These are phyloP conservation scores for Nevesoporus exiguus DNA, from an alignment of 768 basidiomycete genomes.

Conservation along the genomic window DNA sequence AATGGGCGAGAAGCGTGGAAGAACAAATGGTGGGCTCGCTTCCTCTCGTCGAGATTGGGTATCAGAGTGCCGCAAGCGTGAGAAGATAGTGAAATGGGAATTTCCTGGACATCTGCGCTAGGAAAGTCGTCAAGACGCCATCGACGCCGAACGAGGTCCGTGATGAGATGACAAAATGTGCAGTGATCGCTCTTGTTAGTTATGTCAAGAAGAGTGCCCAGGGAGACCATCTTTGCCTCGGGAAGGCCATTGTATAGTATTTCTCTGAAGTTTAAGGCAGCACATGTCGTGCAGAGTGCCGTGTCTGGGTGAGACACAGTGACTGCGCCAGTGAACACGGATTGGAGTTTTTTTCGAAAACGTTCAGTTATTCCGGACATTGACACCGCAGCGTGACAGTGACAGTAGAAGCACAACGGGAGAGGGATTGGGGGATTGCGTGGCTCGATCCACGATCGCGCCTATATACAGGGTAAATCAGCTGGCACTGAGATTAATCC, in stretches of 20 bases:
- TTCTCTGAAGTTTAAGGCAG: conserved; percentile 5
- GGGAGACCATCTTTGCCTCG: background rate
- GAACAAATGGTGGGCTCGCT: conserved; percentile 11
- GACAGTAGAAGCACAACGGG: background rate
- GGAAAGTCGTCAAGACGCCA: conserved; percentile 18
- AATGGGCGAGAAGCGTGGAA: conserved; percentile 11
- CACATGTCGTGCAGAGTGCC: conserved; percentile 12
- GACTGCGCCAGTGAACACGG: background rate
- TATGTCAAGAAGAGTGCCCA: conserved; percentile 13
- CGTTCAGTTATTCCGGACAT: conserved; percentile 6
- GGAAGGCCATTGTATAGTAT: conserved; percentile 15
- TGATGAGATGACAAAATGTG: conserved; percentile 15
- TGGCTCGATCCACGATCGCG: background rate
- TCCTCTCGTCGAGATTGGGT: background rate
- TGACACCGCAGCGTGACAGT: background rate
- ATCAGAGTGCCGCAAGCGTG: background rate
- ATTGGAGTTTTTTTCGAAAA: background rate
- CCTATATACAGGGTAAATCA: background rate
- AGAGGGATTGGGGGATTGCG: background rate
- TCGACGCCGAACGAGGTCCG: conserved; percentile 5
- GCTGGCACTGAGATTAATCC: too few species aligned
- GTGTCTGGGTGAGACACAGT: background rate
- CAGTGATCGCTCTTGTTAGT: conserved; percentile 5
- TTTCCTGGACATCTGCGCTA: conserved; percentile 2
- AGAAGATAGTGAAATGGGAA: conserved; percentile 5